Base-by-base conservation (phyloP, 1,139 yeast genomes). In the Lodderomyces parapsilosis region DNA sequence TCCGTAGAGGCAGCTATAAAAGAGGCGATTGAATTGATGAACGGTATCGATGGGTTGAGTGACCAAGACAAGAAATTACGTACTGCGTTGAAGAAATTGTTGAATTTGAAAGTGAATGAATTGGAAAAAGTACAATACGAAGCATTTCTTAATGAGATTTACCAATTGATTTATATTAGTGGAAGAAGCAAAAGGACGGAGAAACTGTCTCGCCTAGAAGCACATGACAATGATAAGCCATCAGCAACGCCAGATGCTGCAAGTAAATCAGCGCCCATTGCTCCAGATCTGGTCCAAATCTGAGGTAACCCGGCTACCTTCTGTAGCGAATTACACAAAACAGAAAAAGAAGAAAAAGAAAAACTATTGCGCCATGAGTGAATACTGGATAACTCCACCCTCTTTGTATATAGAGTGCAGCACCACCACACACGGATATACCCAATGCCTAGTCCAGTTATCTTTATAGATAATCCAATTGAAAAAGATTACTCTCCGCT, bases 381-480 rank as follows among this genome's bases (percentile, higher is more conserved):
- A 23, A 22, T 8, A 20, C 23, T 20, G 20, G 22, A 8, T 22
- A 36, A 10, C 27, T 4, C 4, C 28, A n/a, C 3, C 4, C 17
- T 8, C 9, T 13, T 34, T 25, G 27, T 17, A 22, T 13, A 36
- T 36, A 24, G 22, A 23, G 14, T 7, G 9, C 11, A 36, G 10
- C 6, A 6, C 13, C 13, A 33, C 18, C 8, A 33, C 20, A 33
- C 13, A 19, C n/a, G 13, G 6, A 10, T 28, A 28, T 11, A 22
- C 7, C 6, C 17, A 36, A 47, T 45, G 49, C 15, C 33, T 6
- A 34, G 53, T 36, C 63, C 64, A 11, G 52, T 59, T 18, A 47
- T 62, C 19, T 40, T 62, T n/a, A 47, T 68, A 17, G 48, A 53
- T 1, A 57, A 62, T 43, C 71, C 74, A 2, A 37, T 51, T 9